phyloP scores from a whole-genome alignment of 345 rosid species.

The Salix suchowensis region DNA sequence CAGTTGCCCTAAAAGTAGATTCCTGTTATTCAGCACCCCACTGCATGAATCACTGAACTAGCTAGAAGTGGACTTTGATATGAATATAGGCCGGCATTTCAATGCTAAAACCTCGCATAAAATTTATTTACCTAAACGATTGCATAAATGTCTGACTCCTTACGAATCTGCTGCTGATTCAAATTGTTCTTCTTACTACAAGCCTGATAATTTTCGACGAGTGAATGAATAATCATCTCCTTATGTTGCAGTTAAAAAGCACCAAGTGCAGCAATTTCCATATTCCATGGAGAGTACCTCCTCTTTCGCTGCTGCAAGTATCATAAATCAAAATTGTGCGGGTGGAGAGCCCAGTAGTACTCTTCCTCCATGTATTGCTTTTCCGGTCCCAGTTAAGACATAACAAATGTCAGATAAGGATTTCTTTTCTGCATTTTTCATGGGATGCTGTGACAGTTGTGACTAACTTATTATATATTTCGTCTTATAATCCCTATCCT shows the following conservation, averaged over 20 bases:
- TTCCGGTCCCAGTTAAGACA: slow-evolving; percentile 13
- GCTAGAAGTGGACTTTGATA: not conserved
- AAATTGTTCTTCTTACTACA: too few species aligned
- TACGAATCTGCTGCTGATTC: not conserved
- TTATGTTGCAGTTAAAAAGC: slow-evolving; percentile 17
- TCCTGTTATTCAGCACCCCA: not conserved
- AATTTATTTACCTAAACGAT: not conserved
- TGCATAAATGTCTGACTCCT: not conserved
- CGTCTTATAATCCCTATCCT: not conserved
- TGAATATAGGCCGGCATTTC: not conserved
- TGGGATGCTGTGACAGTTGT: not conserved
- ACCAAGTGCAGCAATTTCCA: not conserved
- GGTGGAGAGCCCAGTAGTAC: slow-evolving; percentile 1
- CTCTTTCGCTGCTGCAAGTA: not conserved
- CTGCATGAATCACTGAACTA: not conserved
- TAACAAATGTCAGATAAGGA: slow-evolving; percentile 17
- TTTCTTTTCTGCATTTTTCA: not conserved
- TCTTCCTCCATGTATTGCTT: not conserved
- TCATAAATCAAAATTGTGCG: slow-evolving; percentile 11
- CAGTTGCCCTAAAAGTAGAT: not conserved
- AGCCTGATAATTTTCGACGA: not conserved
- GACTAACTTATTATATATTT: not conserved
- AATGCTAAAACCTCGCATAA: not conserved
- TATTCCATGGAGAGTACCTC: slow-evolving; percentile 8
- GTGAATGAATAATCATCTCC: not conserved